Conservation (phyloP, 2,329 filamentous ascomycete genomes). For the Rhynchosporium graminicola region DNA sequence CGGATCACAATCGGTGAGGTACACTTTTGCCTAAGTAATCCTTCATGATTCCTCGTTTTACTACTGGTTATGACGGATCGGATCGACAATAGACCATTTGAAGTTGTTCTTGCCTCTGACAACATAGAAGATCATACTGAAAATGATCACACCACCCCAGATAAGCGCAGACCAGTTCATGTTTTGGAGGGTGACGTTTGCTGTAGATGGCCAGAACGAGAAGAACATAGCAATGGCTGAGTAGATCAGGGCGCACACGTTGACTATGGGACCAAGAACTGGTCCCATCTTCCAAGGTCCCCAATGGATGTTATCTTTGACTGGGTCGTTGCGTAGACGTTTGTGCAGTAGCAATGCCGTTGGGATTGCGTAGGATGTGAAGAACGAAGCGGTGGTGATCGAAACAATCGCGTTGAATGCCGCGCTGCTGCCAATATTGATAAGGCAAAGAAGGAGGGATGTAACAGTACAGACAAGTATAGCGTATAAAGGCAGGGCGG, state of each 20-base stretch:
- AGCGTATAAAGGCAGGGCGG: conserved; percentile 30
- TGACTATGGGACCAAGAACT: conserved; percentile 30
- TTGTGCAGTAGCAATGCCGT: conserved; percentile 46
- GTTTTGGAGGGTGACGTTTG: conserved; percentile 35
- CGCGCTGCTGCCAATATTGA: conserved; percentile 45
- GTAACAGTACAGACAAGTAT: conserved; percentile 40
- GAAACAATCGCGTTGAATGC: conserved; percentile 50
- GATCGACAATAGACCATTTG: conserved; percentile 45
- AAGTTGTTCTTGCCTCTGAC: conserved; percentile 47
- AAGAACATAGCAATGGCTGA: conserved; percentile 50
- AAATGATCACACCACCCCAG: conserved; percentile 45
- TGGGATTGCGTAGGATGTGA: conserved; percentile 47
- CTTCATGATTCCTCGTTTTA: background rate
- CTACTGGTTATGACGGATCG: conserved; percentile 25
- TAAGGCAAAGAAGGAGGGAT: conserved; percentile 41
- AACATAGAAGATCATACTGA: conserved; percentile 51
- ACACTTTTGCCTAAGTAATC: background rate
- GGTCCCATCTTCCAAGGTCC: conserved; percentile 31
- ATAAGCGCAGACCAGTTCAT: conserved; percentile 53
- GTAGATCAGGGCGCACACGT: conserved; percentile 23
- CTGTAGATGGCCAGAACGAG: conserved; percentile 43
- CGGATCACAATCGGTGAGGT: background rate
- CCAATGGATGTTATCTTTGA: conserved; percentile 30
- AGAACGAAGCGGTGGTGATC: conserved; percentile 46
- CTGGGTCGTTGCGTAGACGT: conserved; percentile 39